phyloP scores from a whole-genome alignment of 495 filamentous ascomycete genomes.

The Penicillium pancosmium region DNA sequence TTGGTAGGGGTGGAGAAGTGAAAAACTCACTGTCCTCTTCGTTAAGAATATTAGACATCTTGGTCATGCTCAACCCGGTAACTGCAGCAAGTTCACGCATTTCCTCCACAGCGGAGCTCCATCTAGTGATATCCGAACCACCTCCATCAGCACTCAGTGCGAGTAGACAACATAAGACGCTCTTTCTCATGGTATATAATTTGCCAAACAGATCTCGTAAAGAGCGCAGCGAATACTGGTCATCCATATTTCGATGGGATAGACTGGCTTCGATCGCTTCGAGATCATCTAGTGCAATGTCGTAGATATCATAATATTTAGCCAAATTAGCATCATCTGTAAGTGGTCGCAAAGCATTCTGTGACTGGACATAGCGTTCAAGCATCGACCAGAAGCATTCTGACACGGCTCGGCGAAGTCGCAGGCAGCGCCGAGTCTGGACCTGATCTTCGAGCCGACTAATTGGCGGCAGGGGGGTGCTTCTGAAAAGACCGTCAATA shows the following conservation, averaged over 20 bases:
- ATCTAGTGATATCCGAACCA: conserved; percentile 75
- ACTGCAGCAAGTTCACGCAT: conserved; percentile 64
- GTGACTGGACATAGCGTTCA: conserved; percentile 67
- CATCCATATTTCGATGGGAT: conserved; percentile 64
- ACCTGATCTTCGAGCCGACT: conserved; percentile 77
- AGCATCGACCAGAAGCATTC: conserved; percentile 70
- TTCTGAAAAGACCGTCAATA: conserved; percentile 50
- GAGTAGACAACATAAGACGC: conserved; percentile 82
- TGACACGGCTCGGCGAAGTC: conserved; percentile 74
- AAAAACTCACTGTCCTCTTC: conserved; percentile 77
- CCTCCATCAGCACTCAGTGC: conserved; percentile 86
- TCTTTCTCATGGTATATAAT: conserved; percentile 76
- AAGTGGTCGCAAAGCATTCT: conserved; percentile 66
- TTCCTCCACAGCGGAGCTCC: conserved; percentile 76
- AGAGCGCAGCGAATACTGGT: conserved; percentile 74
- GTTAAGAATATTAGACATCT: conserved; percentile 68
- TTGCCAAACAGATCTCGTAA: conserved; percentile 79
- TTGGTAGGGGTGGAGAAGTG: conserved; percentile 3
- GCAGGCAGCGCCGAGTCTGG: conserved; percentile 75
- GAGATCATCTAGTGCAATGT: conserved; percentile 79
- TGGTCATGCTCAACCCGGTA: conserved; percentile 55
- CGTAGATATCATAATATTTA: conserved; percentile 90
- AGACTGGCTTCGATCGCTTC: conserved; percentile 65
- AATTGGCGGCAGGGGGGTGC: conserved; percentile 82
- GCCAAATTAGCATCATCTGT: conserved; percentile 79